Conservation (phyloP, 140 eudicot species). For the Senecio squalidus region DNA sequence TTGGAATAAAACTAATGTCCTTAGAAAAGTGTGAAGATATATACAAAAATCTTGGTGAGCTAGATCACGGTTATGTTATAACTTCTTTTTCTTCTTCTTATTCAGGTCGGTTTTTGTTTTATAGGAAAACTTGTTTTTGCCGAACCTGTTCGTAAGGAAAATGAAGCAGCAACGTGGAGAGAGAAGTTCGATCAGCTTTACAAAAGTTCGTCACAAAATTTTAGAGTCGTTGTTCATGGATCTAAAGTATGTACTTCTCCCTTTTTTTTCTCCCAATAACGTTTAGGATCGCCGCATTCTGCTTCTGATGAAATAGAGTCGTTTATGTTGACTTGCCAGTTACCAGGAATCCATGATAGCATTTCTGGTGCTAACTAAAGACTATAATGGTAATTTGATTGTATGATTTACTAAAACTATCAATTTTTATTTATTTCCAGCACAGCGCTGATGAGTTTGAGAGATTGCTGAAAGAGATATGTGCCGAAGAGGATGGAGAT, state of each 20-base stretch:
- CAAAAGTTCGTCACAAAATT: too few relatives aligned
- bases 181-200: constrained; percentile 88
- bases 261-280: too few relatives aligned
- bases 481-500: constrained; percentile 97
- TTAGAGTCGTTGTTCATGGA: constrained; percentile 92
- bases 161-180: constrained; percentile 94
- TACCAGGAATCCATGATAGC: too few relatives aligned
- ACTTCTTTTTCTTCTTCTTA: too few relatives aligned
- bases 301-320: too few relatives aligned
- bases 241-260: too few relatives aligned
- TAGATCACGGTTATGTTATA: too few relatives aligned
- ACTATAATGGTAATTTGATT: background rate
- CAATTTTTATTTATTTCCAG: too few relatives aligned
- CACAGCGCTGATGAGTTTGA: constrained; percentile 97
- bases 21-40: constrained; percentile 94
- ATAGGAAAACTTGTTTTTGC: constrained; percentile 95
- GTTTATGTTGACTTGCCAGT: too few relatives aligned
- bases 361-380: too few relatives aligned
- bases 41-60: constrained; percentile 89
- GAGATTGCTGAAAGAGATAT: constrained; percentile 80
- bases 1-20: constrained; percentile 80
- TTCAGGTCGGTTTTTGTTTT: too few relatives aligned
- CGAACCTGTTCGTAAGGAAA: constrained; percentile 85
- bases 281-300: too few relatives aligned
- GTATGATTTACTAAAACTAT: constrained; percentile 10